Conservation (phyloP, 2,329 filamentous ascomycete genomes). For the Phoma herbarum region DNA sequence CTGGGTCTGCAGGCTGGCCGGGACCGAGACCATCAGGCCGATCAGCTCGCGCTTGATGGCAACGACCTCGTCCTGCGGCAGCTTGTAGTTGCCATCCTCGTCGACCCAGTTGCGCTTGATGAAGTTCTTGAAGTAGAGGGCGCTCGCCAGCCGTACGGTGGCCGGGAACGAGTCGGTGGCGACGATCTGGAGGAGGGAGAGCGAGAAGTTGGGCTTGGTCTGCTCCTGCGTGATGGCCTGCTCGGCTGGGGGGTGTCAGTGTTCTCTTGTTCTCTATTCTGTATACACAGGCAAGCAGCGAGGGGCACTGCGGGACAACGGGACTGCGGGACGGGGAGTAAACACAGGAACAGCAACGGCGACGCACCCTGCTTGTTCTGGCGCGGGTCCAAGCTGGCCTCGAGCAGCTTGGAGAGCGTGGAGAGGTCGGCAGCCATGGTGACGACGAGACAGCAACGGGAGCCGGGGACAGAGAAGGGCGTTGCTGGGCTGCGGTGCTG, state of each 20-base stretch:
- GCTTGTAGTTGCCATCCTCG: slow-evolving; percentile 92
- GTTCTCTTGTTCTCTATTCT: background rate
- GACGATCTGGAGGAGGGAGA: slow-evolving; percentile 87
- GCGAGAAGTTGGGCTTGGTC: slow-evolving; percentile 84
- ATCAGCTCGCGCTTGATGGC: slow-evolving; percentile 96
- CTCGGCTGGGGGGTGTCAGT: slow-evolving; percentile 71
- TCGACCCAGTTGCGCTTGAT: slow-evolving; percentile 94
- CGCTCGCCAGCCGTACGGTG: slow-evolving; percentile 85
- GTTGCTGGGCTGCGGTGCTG: slow-evolving; percentile 2
- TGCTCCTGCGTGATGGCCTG: slow-evolving; percentile 79
- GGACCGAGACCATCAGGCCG: slow-evolving; percentile 94
- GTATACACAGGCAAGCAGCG: slow-evolving; percentile 5
- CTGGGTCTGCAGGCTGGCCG: slow-evolving; percentile 86
- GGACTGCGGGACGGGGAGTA: slow-evolving; percentile 19
- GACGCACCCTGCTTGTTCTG: slow-evolving; percentile 86
- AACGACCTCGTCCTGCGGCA: slow-evolving; percentile 80
- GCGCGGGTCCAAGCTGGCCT: slow-evolving; percentile 86
- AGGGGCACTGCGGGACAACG: slow-evolving; percentile 16
- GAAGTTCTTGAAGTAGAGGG: slow-evolving; percentile 98
- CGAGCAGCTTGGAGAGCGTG: slow-evolving; percentile 80
- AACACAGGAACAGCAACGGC: slow-evolving; percentile 38
- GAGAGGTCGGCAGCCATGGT: slow-evolving; percentile 69
- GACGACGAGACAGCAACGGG: slow-evolving; percentile 17
- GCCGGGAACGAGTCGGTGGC: slow-evolving; percentile 74
- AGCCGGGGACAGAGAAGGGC: slow-evolving; percentile 7